Base-by-base conservation (phyloP, 2,329 filamentous ascomycete species). In the Penicillium palitans region DNA sequence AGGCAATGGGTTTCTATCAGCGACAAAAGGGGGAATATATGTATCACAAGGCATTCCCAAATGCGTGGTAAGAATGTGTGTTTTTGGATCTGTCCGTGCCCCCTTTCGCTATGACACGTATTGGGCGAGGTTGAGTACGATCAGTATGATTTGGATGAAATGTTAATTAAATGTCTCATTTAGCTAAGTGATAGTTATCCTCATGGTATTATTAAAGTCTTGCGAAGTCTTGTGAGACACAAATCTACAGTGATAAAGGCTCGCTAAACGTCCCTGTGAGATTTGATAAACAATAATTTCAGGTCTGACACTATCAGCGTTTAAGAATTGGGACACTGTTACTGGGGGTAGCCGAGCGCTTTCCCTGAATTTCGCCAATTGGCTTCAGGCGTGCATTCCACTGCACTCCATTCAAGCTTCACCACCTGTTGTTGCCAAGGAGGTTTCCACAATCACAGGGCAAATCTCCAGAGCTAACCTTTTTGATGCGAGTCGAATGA, bases 1-100 rank as follows among this genome's bases (percentile, higher is more conserved):
- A 61, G 51, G 59, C 57, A 13, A 52, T 56, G 59, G 41, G 35
- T 8, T 47, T 59, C 33, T 19, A 44, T 48, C 37, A 47, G 33
- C 25, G 44, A 35, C 39, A n/a, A 21, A 60, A 40, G 31, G 47
- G 53, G n/a, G 29, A 35, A 39, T 48, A 58, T 50, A 12, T 61
- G 29, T 55, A 62, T 17, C 17, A 55, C 21, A 54, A 37, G n/a
- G 60, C 46, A 45, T 62, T 62, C 50, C 56, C 59, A 3, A 25
- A 41, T 49, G 15, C 9, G 17, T 49, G 52, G 44, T 49, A 29
- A 41, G 7, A 10, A 39, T 4, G 6, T 3, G 27, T 10, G 6
- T 3, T 53, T 25, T 37, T 9, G 10, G 2, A 19, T 45, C 12
- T 2, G 1, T 31, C 2, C 6, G 19, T n/a, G 21, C 4, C 49